Evolutionary conservation across 306 rosid genomes (phyloP), one percentile per base, ranked within the genome.

Genomic region (Trifolium pratense): DNA sequence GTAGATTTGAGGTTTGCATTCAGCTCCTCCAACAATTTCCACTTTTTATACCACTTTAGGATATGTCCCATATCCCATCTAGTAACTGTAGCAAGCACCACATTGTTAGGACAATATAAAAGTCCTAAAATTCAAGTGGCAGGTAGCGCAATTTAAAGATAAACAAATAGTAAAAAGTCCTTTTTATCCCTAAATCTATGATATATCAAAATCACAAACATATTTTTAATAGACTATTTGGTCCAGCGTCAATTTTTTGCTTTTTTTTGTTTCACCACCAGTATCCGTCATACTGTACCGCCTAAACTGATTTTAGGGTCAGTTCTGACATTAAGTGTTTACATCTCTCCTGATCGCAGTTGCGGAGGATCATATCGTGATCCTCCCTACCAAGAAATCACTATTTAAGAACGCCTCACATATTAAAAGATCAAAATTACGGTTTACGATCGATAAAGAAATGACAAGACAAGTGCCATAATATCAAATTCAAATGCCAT

Each of bases 51-150:
- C 76, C 40, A 32, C 70, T 76, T 76, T 81, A 56, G 78, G 83
- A 80, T 80, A 68, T 76, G 82, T 74, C 86, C 81, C 78, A 68
- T 75, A 81, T 62, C 87, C 73, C 76, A 52, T 78, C 78, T 68
- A 75, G 73, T 9, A 56, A 80, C 79, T 71, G 81, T 66, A 79
- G 67, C 73, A 63, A 80, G 68, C 71, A 71, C 80, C 79, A 73
- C 55, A 29, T 63, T 59, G 64, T 71, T 81, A 31, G 75, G 52
- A 48, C 82, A 57, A 58, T 37, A 66, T 37, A 66, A 39, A 59
- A 21, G 77, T 76, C 75, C 64, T 57, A 63, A 21, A 68, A 58
- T 52, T 48, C 78, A 75, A 75, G 79, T 78, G 91, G 75, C 74
- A 72, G 40, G 42, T 60, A 51, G 26, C 37, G 59, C 73, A 81